Evolutionary conservation across 768 basidiomycete species (phyloP).

Genomic region (Naematelia encephala): DNA sequence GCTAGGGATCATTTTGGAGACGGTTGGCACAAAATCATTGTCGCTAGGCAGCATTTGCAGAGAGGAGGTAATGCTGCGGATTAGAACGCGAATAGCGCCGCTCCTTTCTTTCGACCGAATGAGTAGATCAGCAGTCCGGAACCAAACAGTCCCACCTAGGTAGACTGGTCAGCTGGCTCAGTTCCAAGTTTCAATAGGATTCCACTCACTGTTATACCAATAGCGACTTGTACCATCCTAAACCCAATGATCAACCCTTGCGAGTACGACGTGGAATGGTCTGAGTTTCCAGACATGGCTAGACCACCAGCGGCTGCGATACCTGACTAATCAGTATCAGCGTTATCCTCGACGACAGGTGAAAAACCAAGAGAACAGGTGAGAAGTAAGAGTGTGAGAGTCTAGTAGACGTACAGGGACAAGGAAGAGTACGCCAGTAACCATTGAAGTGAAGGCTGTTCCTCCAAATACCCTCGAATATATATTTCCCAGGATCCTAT

Average conservation of each 20-base stretch:
- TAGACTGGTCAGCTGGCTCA: too few species aligned
- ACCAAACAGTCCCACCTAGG: conserved; percentile 71
- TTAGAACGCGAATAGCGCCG: conserved; percentile 66
- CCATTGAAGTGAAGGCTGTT: conserved; percentile 87
- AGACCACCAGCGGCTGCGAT: conserved; percentile 83
- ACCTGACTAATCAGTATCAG: conserved; percentile 51
- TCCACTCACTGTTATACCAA: conserved; percentile 68
- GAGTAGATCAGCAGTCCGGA: conserved; percentile 82
- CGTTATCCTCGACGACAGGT: too few species aligned
- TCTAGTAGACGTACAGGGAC: conserved; percentile 68
- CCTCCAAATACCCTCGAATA: conserved; percentile 38
- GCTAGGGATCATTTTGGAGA: too few species aligned
- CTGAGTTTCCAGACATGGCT: conserved; percentile 52
- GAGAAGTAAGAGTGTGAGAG: not conserved
- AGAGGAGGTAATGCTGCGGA: not conserved
- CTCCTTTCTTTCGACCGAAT: conserved; percentile 77
- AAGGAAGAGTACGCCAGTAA: conserved; percentile 79
- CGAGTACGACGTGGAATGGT: conserved; percentile 53
- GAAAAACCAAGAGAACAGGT: not conserved
- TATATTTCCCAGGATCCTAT: conserved; percentile 35
- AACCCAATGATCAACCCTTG: conserved; percentile 79
- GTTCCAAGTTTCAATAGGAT: not conserved
- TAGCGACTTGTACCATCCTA: conserved; percentile 82
- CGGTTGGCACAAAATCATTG: too few species aligned
- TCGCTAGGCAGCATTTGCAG: too few species aligned